Percentiles rank a stretch among this genome's conserved stretches.
Evolutionary conservation across 225 moss, liverwort and hornwort genomes (phyloP).

Genomic region (Pleurozium schreberi): DNA sequence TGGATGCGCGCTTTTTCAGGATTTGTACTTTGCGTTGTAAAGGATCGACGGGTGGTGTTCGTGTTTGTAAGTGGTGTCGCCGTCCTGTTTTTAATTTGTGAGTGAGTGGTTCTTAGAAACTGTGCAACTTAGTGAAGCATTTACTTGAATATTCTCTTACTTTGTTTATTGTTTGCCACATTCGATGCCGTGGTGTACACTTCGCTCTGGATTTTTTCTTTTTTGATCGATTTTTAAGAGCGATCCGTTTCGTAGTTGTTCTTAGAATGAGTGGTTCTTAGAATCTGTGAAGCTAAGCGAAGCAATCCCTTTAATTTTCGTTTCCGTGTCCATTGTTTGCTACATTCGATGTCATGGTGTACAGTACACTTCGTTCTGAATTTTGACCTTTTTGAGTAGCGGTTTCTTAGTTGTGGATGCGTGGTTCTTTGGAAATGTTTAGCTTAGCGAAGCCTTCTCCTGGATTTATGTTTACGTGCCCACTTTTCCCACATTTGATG

Average conservation of each 20-base stretch:
- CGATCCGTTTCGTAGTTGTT: neutral
- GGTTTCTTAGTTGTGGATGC: neutral
- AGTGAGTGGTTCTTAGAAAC: neutral
- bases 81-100: neutral
- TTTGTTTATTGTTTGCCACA: neutral
- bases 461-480: neutral
- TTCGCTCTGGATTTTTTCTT: neutral
- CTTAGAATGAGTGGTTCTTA: neutral
- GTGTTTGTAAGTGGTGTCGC: neutral
- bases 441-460: neutral
- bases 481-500: neutral
- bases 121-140: neutral
- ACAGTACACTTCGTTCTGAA: neutral
- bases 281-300: neutral
- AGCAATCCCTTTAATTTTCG: neutral
- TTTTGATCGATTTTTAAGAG: neutral
- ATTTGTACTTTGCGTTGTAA: neutral
- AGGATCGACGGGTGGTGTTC: neutral
- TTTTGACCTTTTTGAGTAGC: neutral
- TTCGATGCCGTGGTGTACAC: neutral
- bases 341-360: neutral
- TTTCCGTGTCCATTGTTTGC: neutral
- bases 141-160: neutral
- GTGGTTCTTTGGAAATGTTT: neutral
- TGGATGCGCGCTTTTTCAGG: neutral